phyloP scores from a whole-genome alignment of 208 protist genomes.

The Balamuthia mandrillaris region DNA sequence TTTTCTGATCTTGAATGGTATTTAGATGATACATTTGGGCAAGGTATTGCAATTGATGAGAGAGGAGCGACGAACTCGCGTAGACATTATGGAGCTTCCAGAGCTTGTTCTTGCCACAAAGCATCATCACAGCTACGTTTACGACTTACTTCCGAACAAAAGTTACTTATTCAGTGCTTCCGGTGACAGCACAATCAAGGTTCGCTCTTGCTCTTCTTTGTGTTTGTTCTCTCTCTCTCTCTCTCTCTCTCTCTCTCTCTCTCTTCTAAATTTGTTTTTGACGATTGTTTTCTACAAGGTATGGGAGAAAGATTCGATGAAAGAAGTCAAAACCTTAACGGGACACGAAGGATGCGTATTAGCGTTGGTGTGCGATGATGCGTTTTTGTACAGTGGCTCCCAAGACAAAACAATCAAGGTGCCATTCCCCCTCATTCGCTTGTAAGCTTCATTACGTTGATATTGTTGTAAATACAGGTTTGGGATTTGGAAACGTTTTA shows the following conservation, averaged over 20 bases:
- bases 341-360: conserved; percentile 15
- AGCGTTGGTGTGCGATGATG: neutral
- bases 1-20: no score
- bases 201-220: neutral
- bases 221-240: neutral
- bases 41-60: neutral
- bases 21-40: neutral
- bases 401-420: conserved; percentile 39
- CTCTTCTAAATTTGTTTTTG: neutral
- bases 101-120: neutral
- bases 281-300: no score
- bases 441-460: neutral
- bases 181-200: conserved; percentile 4
- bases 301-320: neutral
- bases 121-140: conserved; percentile 31
- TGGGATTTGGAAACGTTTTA: conserved; percentile 39
- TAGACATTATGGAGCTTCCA: neutral
- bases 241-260: neutral
- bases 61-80: neutral
- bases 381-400: conserved; percentile 19
- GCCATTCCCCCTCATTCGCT: neutral
- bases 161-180: conserved; percentile 17
- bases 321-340: neutral
- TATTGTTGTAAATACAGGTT: neutral
- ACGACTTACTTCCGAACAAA: neutral